phyloP scores from a whole-genome alignment of 257 asterid species.

The Mentha longifolia region DNA sequence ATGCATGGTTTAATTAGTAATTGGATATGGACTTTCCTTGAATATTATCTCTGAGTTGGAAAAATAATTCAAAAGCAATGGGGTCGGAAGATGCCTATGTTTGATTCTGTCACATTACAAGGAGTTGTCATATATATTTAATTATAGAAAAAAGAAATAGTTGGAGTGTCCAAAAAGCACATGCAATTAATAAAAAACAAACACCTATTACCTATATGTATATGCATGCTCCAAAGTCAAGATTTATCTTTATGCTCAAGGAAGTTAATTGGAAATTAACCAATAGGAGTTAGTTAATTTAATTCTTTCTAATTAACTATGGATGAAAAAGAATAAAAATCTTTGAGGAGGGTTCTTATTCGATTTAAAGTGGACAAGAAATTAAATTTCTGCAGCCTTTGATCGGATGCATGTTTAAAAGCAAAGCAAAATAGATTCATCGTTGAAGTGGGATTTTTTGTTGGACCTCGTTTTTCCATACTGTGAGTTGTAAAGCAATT shows the following conservation, averaged over 20 bases:
- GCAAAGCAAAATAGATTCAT: slow-evolving; percentile 38
- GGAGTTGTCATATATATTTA: slow-evolving; percentile 13
- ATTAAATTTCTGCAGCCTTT: slow-evolving; percentile 32
- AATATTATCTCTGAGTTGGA: slow-evolving; percentile 9
- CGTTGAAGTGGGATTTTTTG: background rate
- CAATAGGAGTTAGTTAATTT: slow-evolving; percentile 25
- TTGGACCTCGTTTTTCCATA: slow-evolving; percentile 10
- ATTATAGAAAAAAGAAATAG: background rate
- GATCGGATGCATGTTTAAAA: slow-evolving; percentile 21
- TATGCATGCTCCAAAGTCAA: slow-evolving; percentile 39
- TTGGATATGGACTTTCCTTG: slow-evolving; percentile 4
- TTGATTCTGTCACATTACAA: slow-evolving; percentile 22
- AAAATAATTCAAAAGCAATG: slow-evolving; percentile 21
- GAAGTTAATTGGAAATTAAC: slow-evolving; percentile 14
- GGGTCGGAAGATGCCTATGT: slow-evolving; percentile 42
- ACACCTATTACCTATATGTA: slow-evolving; percentile 13
- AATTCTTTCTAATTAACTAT: background rate
- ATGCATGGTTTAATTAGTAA: background rate
- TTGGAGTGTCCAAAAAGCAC: slow-evolving; percentile 3
- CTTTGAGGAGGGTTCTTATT: slow-evolving; percentile 41
- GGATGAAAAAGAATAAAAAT: slow-evolving; percentile 38
- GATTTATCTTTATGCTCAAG: slow-evolving; percentile 37
- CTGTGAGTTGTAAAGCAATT: slow-evolving; percentile 40
- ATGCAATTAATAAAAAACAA: slow-evolving; percentile 21
- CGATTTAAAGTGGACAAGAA: slow-evolving; percentile 42